These are phyloP conservation scores for Russula sp. DNA, from an alignment of 768 basidiomycete genomes.

Conservation along the genomic window DNA sequence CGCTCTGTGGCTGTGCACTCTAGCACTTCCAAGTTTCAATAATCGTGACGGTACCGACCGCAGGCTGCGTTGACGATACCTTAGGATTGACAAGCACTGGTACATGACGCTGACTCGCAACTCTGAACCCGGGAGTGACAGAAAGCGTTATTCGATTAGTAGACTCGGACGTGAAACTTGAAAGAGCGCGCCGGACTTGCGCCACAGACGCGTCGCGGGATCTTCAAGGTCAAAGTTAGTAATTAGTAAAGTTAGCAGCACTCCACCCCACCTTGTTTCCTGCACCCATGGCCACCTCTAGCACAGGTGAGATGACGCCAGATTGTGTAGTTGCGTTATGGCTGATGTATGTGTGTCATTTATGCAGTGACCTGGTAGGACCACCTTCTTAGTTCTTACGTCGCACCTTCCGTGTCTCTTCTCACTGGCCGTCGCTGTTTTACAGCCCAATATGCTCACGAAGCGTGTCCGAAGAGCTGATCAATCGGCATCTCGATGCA, in stretches of 20 bases:
- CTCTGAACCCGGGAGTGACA: background rate
- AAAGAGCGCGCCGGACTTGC: background rate
- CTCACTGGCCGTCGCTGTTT: background rate
- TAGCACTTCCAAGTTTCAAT: too few species aligned
- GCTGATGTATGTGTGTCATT: background rate
- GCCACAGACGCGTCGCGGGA: slow-evolving; percentile 3
- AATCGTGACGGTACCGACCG: too few species aligned
- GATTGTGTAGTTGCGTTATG: background rate
- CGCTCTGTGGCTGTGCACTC: background rate
- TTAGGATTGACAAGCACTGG: background rate
- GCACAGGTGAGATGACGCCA: slow-evolving; percentile 1
- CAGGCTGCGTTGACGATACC: too few species aligned
- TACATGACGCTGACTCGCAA: background rate
- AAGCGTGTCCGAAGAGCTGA: slow-evolving; percentile 12
- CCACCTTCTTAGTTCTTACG: background rate
- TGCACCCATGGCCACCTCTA: slow-evolving; percentile 5
- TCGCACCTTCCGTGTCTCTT: background rate
- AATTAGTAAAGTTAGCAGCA: background rate
- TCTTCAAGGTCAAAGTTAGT: background rate
- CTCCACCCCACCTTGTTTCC: background rate
- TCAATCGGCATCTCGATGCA: slow-evolving; percentile 19
- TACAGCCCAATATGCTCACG: slow-evolving; percentile 20
- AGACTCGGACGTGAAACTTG: background rate
- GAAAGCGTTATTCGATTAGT: background rate
- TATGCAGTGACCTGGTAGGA: slow-evolving; percentile 15